Evolutionary conservation across 441 rosid species (phyloP), one percentile per base, ranked within the genome.

Genomic region (Erysimum cheiri): DNA sequence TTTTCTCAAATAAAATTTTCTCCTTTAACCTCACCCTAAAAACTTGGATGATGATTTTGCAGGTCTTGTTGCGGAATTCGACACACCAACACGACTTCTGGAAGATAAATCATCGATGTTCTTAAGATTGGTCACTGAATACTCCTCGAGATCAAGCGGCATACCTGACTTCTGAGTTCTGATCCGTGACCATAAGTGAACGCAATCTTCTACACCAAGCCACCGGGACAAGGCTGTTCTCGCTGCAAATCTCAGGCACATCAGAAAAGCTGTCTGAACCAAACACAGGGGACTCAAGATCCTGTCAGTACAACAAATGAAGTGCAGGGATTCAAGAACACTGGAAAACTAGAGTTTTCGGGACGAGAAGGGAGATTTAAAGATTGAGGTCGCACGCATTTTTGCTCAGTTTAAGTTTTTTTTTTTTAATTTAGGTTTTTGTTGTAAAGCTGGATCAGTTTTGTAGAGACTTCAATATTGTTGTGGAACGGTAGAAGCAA

Each of bases 81-180:
- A n/a, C n/a, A n/a, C n/a, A n/a, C n/a, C n/a, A n/a, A n/a, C n/a
- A n/a, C n/a, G n/a, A n/a, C n/a, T n/a, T n/a, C n/a, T n/a, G n/a
- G n/a, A n/a, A n/a, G n/a, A n/a, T n/a, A n/a, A n/a, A n/a, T n/a
- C n/a, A n/a, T n/a, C n/a, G n/a, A n/a, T n/a, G n/a, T n/a, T n/a
- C n/a, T n/a, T n/a, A n/a, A n/a, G n/a, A n/a, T n/a, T n/a, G n/a
- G n/a, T n/a, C n/a, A 19, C 43, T 39, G 43, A 39, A 39, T 39
- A 39, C 14, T 39, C 43, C n/a, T 39, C 43, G 12, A 39, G 43
- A 39, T 39, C 43, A 2, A 39, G 43, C n/a, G 43, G 43, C 43
- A 39, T 39, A 39, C 43, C 43, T 39, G 43, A 39, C 43, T 39
- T 39, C 43, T 39, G 43, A 39, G n/a, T n/a, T n/a, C n/a, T n/a